Percentiles rank a stretch among this genome's conserved stretches.
Conservation (phyloP, 192 early-diverging fungal genomes). For the Coemansia sp. region DNA sequence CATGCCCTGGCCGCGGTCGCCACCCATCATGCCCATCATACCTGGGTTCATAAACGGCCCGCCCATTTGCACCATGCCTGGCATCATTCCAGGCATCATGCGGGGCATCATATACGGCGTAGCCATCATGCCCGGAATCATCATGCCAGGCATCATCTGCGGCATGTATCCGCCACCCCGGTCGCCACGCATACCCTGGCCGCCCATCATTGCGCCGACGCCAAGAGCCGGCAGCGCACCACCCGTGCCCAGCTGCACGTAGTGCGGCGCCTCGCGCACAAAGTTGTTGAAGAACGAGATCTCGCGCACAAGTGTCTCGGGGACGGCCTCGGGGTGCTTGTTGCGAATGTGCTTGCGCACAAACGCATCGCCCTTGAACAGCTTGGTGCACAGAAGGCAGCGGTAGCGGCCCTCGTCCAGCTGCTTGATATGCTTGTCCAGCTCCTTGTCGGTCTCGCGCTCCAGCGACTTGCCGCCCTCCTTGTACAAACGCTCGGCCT, state of each 20-base stretch:
- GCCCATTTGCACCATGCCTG: constrained; percentile 51
- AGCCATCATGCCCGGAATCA: constrained; percentile 51
- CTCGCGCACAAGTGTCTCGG: constrained; percentile 63
- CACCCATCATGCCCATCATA: constrained; percentile 46
- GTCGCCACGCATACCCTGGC: constrained; percentile 21
- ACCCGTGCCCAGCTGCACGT: constrained; percentile 52
- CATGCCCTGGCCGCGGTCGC: constrained; percentile 39
- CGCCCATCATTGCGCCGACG: constrained; percentile 18
- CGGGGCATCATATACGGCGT: constrained; percentile 41
- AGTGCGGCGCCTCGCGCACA: constrained; percentile 81
- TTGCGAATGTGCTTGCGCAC: constrained; percentile 89
- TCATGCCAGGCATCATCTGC: constrained; percentile 52
- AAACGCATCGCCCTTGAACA: constrained; percentile 92
- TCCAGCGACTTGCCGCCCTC: constrained; percentile 54
- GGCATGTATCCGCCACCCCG: constrained; percentile 33
- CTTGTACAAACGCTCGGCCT: constrained; percentile 46
- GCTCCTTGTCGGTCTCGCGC: constrained; percentile 44
- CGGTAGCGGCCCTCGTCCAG: constrained; percentile 79
- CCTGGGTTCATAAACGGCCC: constrained; percentile 41
- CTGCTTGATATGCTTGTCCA: constrained; percentile 46
- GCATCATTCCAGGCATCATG: constrained; percentile 48
- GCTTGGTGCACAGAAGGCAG: constrained; percentile 87
- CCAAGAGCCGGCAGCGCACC: constrained; percentile 20
- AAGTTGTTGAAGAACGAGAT: constrained; percentile 84
- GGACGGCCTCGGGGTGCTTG: constrained; percentile 75